Evolutionary conservation across 805 yeast genomes (phyloP).

Genomic region (Maudiozyma pseudohumilis): DNA sequence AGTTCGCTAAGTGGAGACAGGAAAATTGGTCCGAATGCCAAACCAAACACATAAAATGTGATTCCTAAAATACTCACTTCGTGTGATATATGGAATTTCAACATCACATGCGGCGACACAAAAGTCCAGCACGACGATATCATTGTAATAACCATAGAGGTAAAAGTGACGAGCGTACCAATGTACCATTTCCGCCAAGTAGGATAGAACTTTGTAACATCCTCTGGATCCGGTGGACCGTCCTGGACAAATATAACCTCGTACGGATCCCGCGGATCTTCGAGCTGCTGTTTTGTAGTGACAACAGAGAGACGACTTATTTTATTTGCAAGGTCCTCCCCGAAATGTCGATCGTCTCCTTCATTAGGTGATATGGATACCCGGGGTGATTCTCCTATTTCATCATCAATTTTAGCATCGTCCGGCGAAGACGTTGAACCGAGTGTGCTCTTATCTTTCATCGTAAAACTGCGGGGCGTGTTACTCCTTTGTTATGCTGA

Average conservation of each 20-base stretch:
- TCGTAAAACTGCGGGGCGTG: too few species aligned
- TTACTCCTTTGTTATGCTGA: too few species aligned
- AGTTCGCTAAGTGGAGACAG: slow-evolving; percentile 62
- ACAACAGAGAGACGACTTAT: neutral
- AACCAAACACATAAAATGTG: slow-evolving; percentile 54
- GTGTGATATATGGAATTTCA: slow-evolving; percentile 39
- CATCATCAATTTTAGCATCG: too few species aligned
- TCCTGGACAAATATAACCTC: slow-evolving; percentile 25
- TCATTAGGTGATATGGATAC: too few species aligned
- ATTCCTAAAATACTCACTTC: slow-evolving; percentile 51
- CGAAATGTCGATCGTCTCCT: too few species aligned
- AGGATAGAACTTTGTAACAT: slow-evolving; percentile 31
- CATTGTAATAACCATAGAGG: slow-evolving; percentile 55
- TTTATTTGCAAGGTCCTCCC: neutral
- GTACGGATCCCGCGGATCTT: slow-evolving; percentile 2
- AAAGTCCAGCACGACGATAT: slow-evolving; percentile 63
- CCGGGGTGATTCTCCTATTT: too few species aligned
- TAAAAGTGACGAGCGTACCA: slow-evolving; percentile 41
- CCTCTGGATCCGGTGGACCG: slow-evolving; percentile 22
- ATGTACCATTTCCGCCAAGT: slow-evolving; percentile 45
- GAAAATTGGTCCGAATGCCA: slow-evolving; percentile 58
- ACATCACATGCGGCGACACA: slow-evolving; percentile 42
- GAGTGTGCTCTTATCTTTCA: too few species aligned
- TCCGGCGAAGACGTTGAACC: too few species aligned
- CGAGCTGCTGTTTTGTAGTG: neutral